Percentiles rank a stretch among this genome's conserved stretches.
phyloP scores from a whole-genome alignment of 306 rosid genomes.

The Hippophae rhamnoides region DNA sequence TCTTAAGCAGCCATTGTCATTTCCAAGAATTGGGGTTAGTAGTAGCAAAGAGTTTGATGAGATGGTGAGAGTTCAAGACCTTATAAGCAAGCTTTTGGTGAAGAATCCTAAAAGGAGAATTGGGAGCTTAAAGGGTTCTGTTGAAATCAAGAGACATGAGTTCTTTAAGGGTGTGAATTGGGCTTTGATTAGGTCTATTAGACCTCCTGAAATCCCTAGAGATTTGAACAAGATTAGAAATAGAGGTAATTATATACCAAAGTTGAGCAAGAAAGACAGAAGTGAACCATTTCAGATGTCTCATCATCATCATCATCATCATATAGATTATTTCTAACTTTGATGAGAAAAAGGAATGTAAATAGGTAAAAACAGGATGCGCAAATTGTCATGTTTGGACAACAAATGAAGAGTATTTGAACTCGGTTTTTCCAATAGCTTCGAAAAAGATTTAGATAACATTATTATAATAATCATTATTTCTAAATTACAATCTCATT shows the following conservation, averaged over 20 bases:
- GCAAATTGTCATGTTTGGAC: not conserved
- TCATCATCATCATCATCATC: conserved; percentile 10
- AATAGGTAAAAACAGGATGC: conserved; percentile 14
- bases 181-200: conserved; percentile 81
- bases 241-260: conserved; percentile 46
- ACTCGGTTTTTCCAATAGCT: conserved; percentile 22
- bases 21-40: conserved; percentile 53
- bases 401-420: conserved; percentile 12
- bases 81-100: conserved; percentile 66
- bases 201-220: conserved; percentile 70
- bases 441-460: conserved; percentile 18
- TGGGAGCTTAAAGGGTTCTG: conserved; percentile 75
- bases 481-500: conserved; percentile 22
- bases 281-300: conserved; percentile 73
- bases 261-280: conserved; percentile 59
- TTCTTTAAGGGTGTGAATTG: conserved; percentile 84
- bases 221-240: conserved; percentile 39
- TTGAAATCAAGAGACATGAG: conserved; percentile 83
- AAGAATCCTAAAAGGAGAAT: conserved; percentile 91
- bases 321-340: conserved; percentile 59
- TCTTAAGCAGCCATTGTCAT: conserved; percentile 54
- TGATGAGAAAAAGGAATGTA: conserved; percentile 20
- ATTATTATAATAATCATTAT: conserved; percentile 14
- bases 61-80: conserved; percentile 68
- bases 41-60: conserved; percentile 68